phyloP scores from a whole-genome alignment of 169 alveolate species.

The Neospora caninum region DNA sequence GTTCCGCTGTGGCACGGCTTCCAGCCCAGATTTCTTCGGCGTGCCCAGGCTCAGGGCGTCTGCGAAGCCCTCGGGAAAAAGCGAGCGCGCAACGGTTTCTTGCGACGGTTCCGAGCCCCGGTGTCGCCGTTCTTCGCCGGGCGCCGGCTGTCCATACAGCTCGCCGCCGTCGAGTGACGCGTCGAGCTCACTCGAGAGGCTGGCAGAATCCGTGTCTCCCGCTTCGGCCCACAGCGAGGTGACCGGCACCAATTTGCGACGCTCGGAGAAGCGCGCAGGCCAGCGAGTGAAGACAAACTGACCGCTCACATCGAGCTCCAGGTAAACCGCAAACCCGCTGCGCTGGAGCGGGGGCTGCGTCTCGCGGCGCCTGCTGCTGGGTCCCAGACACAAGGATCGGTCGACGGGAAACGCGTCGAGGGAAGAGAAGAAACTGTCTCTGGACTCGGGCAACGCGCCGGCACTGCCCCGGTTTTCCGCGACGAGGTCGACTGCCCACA shows the following conservation, averaged over 20 bases:
- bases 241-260: not conserved
- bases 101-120: too few species aligned
- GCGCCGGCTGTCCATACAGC: not conserved
- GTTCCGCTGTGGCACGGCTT: not conserved
- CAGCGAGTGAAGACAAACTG: conserved; percentile 5
- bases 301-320: not conserved
- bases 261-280: not conserved
- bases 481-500: not conserved
- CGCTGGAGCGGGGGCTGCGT: not conserved
- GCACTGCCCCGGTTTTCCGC: not conserved
- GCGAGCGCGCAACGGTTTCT: too few species aligned
- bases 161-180: not conserved
- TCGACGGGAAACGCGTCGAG: not conserved
- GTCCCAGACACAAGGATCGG: not conserved
- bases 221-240: not conserved
- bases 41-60: too few species aligned
- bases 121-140: too few species aligned
- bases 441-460: not conserved
- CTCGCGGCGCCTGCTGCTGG: not conserved
- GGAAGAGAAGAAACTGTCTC: not conserved
- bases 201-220: not conserved
- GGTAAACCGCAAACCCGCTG: not conserved
- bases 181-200: too few species aligned
- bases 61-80: too few species aligned
- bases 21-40: too few species aligned